A percentile compares a stretch with the other conserved stretches of the same genome.
Evolutionary conservation across 768 basidiomycete genomes (phyloP).

Genomic region (Leccinum sublutescens): DNA sequence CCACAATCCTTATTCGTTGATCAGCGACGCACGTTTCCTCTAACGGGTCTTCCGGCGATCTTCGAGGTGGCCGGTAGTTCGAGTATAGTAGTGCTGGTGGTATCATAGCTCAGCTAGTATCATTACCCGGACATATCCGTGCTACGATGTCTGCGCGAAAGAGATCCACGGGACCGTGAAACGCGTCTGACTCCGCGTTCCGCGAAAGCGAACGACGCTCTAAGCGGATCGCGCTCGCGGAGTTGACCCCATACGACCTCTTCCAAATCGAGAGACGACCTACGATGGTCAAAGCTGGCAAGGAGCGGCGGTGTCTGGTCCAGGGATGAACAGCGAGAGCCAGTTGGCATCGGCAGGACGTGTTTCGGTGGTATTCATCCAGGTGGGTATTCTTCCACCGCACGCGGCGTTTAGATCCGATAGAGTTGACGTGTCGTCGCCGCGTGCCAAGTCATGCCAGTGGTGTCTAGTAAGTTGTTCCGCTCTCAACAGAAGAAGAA

Average conservation of each 20-base stretch:
- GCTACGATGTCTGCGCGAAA: not conserved
- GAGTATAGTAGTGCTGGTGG: not conserved
- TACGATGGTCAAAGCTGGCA: constrained; percentile 11
- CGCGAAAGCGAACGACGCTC: constrained; percentile 28
- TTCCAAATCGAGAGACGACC: constrained; percentile 30
- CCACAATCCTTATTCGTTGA: not conserved
- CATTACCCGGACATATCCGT: not conserved
- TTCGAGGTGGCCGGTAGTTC: not conserved
- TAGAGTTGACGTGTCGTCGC: not conserved
- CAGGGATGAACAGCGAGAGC: not conserved
- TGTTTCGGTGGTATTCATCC: not conserved
- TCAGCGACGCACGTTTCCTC: not conserved
- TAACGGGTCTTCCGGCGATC: not conserved
- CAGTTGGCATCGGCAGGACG: not conserved
- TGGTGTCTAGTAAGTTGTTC: not conserved
- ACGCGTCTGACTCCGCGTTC: constrained; percentile 26
- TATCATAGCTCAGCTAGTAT: not conserved
- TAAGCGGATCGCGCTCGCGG: constrained; percentile 30
- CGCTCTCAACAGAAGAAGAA: not conserved
- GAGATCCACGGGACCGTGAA: not conserved
- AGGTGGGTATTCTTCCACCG: not conserved
- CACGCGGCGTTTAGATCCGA: not conserved
- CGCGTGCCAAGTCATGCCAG: not conserved
- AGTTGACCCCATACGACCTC: constrained; percentile 23
- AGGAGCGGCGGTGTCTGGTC: not conserved